Conservation (phyloP, 2,329 filamentous ascomycete genomes). For the Nannizzia gypsea region DNA sequence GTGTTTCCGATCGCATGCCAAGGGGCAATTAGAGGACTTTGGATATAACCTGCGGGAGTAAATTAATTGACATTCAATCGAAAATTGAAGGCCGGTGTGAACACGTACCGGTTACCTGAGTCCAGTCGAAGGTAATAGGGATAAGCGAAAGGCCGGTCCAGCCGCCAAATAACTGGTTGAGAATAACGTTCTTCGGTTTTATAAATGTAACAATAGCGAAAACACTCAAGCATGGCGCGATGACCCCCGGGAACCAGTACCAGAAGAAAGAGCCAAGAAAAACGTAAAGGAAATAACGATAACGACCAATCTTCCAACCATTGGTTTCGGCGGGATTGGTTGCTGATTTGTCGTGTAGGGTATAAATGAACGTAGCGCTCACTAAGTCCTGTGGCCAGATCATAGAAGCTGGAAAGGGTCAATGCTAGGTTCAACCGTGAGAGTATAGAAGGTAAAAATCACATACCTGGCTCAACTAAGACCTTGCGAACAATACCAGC, state of each 20-base stretch:
- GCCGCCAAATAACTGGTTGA: slow-evolving; percentile 65
- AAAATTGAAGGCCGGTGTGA: background rate
- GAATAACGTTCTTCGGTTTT: slow-evolving; percentile 51
- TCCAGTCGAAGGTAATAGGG: slow-evolving; percentile 68
- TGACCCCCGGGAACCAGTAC: slow-evolving; percentile 58
- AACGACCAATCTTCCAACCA: slow-evolving; percentile 56
- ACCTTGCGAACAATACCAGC: slow-evolving; percentile 57
- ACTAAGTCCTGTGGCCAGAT: slow-evolving; percentile 60
- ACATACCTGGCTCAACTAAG: slow-evolving; percentile 31
- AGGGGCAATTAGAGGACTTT: slow-evolving; percentile 57
- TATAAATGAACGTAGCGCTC: slow-evolving; percentile 55
- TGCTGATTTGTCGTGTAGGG: slow-evolving; percentile 54
- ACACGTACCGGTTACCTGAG: slow-evolving; percentile 40
- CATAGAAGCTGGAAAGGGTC: slow-evolving; percentile 47
- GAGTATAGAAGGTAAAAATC: background rate
- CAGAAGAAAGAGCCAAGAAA: slow-evolving; percentile 50
- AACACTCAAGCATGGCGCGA: slow-evolving; percentile 57
- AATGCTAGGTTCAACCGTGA: background rate
- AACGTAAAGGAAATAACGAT: slow-evolving; percentile 51
- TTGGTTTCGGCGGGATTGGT: slow-evolving; percentile 45
- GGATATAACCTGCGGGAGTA: slow-evolving; percentile 49
- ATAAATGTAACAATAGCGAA: slow-evolving; percentile 65
- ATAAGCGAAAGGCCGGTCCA: slow-evolving; percentile 55
- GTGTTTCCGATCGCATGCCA: slow-evolving; percentile 67
- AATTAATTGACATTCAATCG: background rate